Evolutionary conservation across 1,284 basidiomycete species (phyloP), one percentile per base, ranked within the genome.

Genomic region (Megacollybia platyphylla): DNA sequence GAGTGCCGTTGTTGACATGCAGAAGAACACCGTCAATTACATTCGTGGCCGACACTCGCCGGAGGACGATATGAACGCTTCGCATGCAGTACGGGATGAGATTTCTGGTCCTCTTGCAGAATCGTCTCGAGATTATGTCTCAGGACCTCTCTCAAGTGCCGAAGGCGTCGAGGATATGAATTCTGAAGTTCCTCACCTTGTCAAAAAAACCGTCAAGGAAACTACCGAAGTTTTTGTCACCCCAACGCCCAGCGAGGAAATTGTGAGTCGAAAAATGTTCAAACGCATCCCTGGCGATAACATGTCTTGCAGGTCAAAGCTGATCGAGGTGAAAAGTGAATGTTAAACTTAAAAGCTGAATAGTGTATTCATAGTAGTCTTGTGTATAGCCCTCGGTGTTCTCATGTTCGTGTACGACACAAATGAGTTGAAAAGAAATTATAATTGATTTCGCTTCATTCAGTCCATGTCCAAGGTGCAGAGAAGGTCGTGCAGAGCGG

Each of bases 21-120:
- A 65, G 40, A 47, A 53, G 4, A 50, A 54, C 40, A 70, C 68
- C 1, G 49, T 70, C 24, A 57, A 67, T 37, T 64, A 62, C 44
- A 46, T 69, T 32, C 54, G 48, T 24, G 47, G 54, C 5, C 58
- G 61, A 7, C 63, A 66, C 45, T 47, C 51, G 17, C 54, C 59
- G 2, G 47, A 60, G 15, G 57, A 62, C 20, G 46, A 51, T 15
- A 55, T 62, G 9, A 65, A 60, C 0, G 57, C 52, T 3, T 62
- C 64, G 1, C 51, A 51, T 36, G 67, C 63, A 42, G 32, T 52
- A 18, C 54, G 55, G 36, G 67, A 70, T 31, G 59, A 61, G 40
- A 40, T 51, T 13, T 47, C 40, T 7, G 49, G 49, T 10, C 49
- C 49, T 15, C 41, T 50, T n/a, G 40, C 46, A 7, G 15, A 40